A percentile compares a stretch with the other conserved stretches of the same genome.
Conservation (phyloP, 371 early-diverging fungal genomes). For the Zopfochytrium polystomum region DNA sequence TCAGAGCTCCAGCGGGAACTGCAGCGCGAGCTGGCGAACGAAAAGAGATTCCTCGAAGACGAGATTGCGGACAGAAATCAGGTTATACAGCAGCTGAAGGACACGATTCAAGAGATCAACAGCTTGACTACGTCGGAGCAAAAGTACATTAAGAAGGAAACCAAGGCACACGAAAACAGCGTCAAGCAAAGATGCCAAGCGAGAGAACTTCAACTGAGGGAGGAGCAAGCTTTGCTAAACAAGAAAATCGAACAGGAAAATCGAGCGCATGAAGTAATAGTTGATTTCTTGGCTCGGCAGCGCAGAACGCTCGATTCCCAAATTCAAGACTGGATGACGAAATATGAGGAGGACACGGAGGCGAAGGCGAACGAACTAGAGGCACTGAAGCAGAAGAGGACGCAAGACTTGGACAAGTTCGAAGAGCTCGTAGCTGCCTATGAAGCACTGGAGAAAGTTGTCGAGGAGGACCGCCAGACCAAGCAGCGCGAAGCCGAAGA, state of each 20-base stretch:
- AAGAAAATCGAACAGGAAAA: conserved; percentile 42
- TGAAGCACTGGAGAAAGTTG: conserved; percentile 49
- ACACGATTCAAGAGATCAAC: conserved; percentile 58
- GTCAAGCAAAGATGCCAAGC: conserved; percentile 37
- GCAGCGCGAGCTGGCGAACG: conserved; percentile 42
- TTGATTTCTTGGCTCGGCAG: conserved; percentile 45
- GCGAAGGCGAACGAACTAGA: conserved; percentile 49
- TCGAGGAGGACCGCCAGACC: conserved; percentile 46
- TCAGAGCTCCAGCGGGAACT: conserved; percentile 42
- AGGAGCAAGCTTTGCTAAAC: conserved; percentile 24
- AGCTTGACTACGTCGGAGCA: conserved; percentile 53
- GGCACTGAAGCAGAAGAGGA: conserved; percentile 43
- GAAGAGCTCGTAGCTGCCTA: conserved; percentile 50
- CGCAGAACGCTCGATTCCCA: conserved; percentile 43
- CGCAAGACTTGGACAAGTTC: conserved; percentile 49
- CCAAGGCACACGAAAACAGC: conserved; percentile 50
- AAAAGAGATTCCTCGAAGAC: conserved; percentile 44
- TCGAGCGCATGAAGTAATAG: conserved; percentile 46
- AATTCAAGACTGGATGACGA: conserved; percentile 57
- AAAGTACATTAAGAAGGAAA: conserved; percentile 56
- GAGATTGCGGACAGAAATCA: conserved; percentile 48
- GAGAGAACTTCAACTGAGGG: conserved; percentile 33
- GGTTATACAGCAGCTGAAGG: conserved; percentile 56
- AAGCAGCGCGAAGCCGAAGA: conserved; percentile 45
- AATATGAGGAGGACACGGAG: conserved; percentile 58